Evolutionary conservation across 1,284 basidiomycete species (phyloP).

Genomic region (Sporisorium exsertum): DNA sequence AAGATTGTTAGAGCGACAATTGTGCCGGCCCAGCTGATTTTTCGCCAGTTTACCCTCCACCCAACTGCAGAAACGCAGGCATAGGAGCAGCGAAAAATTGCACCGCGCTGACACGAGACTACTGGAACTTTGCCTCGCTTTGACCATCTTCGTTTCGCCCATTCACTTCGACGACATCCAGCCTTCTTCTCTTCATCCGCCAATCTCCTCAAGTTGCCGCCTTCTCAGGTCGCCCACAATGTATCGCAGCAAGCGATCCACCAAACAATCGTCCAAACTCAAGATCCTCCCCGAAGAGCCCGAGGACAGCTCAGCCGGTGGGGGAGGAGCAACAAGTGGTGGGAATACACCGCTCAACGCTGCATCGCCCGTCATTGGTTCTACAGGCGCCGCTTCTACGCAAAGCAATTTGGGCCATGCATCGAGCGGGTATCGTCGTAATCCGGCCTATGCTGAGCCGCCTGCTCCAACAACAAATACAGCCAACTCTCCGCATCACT

Average conservation of each 20-base stretch:
- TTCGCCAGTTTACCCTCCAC: conserved; percentile 4
- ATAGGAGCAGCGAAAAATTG: neutral
- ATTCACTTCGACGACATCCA: no score
- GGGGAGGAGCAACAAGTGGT: conserved; percentile 19
- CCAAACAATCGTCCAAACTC: conserved; percentile 86
- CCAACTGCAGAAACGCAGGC: neutral
- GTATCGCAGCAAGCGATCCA: conserved; percentile 72
- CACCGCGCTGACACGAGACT: neutral
- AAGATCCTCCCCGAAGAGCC: conserved; percentile 94
- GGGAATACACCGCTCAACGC: conserved; percentile 34
- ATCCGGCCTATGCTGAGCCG: conserved; percentile 26
- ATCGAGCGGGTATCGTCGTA: conserved; percentile 19
- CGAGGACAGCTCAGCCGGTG: conserved; percentile 71
- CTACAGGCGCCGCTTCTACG: neutral
- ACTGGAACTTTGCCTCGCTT: conserved; percentile 8
- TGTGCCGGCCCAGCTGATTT: neutral
- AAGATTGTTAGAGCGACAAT: neutral
- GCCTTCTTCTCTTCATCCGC: neutral
- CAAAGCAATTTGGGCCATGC: conserved; percentile 8
- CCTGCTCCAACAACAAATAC: conserved; percentile 5
- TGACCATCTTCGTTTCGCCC: conserved; percentile 6
- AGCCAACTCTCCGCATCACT: conserved; percentile 28
- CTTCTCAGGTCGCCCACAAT: conserved; percentile 13
- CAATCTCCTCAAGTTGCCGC: neutral
- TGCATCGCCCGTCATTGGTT: conserved; percentile 29